A percentile compares a stretch with the other conserved stretches of the same genome.
phyloP scores from a whole-genome alignment of 1,284 basidiomycete species.

The Phellopilus nigrolimitatus region DNA sequence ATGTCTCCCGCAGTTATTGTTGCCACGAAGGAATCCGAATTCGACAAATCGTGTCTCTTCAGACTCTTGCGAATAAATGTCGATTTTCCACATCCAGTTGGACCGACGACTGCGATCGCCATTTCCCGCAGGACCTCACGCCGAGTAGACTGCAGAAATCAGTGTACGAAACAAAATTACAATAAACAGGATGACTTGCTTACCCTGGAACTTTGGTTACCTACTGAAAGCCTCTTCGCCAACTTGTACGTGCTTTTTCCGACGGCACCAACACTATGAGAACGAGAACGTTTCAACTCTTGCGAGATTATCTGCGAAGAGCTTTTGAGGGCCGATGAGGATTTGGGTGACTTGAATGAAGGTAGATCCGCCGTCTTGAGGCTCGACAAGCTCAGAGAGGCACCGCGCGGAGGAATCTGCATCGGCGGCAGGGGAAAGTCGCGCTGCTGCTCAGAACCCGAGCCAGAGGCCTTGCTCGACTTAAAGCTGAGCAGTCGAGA shows the following conservation, averaged over 20 bases:
- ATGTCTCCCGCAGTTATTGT: slow-evolving; percentile 27
- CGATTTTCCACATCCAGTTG: slow-evolving; percentile 66
- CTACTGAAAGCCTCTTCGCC: slow-evolving; percentile 13
- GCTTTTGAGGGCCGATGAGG: neutral
- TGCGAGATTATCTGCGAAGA: neutral
- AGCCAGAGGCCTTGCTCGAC: slow-evolving; percentile 7
- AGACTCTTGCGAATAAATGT: slow-evolving; percentile 64
- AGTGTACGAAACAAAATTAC: slow-evolving; percentile 24
- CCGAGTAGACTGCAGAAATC: slow-evolving; percentile 22
- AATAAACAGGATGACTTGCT: too few species aligned
- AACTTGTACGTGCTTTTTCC: slow-evolving; percentile 1
- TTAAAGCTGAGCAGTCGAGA: slow-evolving; percentile 15
- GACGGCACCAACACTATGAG: slow-evolving; percentile 15
- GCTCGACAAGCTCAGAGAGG: slow-evolving; percentile 14
- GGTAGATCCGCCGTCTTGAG: slow-evolving; percentile 1
- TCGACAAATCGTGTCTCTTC: slow-evolving; percentile 49
- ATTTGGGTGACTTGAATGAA: neutral
- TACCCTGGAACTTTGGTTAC: slow-evolving; percentile 10
- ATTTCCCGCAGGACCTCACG: slow-evolving; percentile 32
- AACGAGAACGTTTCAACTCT: slow-evolving; percentile 10
- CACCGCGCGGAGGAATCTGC: slow-evolving; percentile 1
- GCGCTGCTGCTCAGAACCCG: neutral
- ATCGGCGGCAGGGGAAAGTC: neutral
- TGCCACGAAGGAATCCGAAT: slow-evolving; percentile 35
- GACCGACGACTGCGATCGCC: slow-evolving; percentile 64